These are phyloP conservation scores for Echeveria elegans DNA, from an alignment of 164 flowering plant species.

Conservation along the genomic window DNA sequence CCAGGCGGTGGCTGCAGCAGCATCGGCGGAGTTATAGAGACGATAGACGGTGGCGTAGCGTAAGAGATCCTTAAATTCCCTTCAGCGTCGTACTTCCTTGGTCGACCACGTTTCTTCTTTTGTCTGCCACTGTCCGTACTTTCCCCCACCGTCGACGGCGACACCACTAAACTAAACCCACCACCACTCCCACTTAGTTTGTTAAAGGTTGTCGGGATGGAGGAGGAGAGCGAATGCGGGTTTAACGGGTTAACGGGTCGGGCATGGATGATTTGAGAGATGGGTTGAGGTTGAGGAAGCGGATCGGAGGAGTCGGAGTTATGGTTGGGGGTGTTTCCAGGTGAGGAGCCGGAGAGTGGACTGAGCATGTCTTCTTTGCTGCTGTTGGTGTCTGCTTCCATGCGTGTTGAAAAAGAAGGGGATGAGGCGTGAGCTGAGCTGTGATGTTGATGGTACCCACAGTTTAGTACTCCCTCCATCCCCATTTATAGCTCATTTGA, in stretches of 20 bases:
- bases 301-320: not conserved
- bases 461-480: too few relatives aligned
- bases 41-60: not conserved
- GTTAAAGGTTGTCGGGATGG: not conserved
- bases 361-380: conserved; percentile 7
- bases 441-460: not conserved
- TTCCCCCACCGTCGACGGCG: conserved; percentile 9
- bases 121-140: conserved; percentile 9
- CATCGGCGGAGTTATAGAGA: not conserved
- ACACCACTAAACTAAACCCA: not conserved
- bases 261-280: not conserved
- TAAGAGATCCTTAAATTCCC: conserved; percentile 33
- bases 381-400: not conserved
- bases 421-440: not conserved
- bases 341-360: conserved; percentile 1
- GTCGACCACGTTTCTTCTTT: conserved; percentile 76
- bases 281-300: not conserved
- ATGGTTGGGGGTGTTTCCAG: not conserved
- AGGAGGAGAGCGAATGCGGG: not conserved
- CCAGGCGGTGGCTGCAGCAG: conserved; percentile 22
- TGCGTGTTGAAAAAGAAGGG: not conserved
- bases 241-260: not conserved
- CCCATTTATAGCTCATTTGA: too few relatives aligned
- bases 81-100: conserved; percentile 72
- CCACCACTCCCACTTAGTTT: too few relatives aligned